Evolutionary conservation across 345 rosid genomes (phyloP).

Genomic region (Alliaria petiolata): DNA sequence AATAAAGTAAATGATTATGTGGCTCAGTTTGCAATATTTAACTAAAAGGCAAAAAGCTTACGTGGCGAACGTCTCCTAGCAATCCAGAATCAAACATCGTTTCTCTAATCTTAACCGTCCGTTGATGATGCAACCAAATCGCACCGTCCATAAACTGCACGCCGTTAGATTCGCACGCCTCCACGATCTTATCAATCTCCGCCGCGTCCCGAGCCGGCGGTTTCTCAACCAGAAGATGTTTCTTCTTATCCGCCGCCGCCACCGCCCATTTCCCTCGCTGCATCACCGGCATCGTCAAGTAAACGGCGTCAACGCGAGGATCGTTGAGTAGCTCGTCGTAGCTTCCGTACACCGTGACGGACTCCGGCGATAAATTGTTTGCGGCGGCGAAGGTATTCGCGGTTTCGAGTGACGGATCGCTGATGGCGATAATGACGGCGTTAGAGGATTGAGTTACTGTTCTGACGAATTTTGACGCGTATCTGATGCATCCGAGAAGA

Average conservation of each 20-base stretch:
- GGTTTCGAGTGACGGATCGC: slow-evolving; percentile 55
- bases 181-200: slow-evolving; percentile 53
- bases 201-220: slow-evolving; percentile 50
- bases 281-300: slow-evolving; percentile 56
- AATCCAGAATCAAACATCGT: slow-evolving; percentile 42
- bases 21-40: background rate
- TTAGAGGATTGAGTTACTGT: slow-evolving; percentile 50
- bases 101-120: slow-evolving; percentile 53
- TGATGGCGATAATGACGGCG: slow-evolving; percentile 46
- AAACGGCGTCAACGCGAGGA: slow-evolving; percentile 52
- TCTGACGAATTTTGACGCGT: slow-evolving; percentile 51
- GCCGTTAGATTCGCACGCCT: slow-evolving; percentile 57
- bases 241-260: slow-evolving; percentile 49
- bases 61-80: slow-evolving; percentile 41
- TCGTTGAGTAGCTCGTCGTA: slow-evolving; percentile 53
- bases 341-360: slow-evolving; percentile 48
- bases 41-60: slow-evolving; percentile 12
- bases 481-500: slow-evolving; percentile 54
- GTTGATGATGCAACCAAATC: slow-evolving; percentile 72
- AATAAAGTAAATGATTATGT: slow-evolving; percentile 13
- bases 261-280: slow-evolving; percentile 55
- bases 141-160: slow-evolving; percentile 80
- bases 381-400: slow-evolving; percentile 45
- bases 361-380: slow-evolving; percentile 38
- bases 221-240: slow-evolving; percentile 68